Conservation (phyloP, 768 basidiomycete species). For the Basidioascus undulatus region DNA sequence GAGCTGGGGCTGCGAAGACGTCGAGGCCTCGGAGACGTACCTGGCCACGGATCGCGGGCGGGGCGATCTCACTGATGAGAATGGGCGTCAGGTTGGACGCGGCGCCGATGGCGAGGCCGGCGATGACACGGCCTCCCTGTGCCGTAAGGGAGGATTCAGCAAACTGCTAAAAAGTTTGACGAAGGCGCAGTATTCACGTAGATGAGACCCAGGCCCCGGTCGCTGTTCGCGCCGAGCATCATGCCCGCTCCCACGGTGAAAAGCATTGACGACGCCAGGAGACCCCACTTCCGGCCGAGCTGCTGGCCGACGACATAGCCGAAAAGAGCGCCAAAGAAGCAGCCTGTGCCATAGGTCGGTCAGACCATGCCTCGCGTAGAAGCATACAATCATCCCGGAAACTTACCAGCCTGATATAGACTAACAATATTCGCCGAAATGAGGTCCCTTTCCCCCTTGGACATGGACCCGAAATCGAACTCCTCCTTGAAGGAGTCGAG, state of each 20-base stretch:
- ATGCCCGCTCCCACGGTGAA: constrained; percentile 24
- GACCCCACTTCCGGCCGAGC: constrained; percentile 20
- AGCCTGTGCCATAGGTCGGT: no score
- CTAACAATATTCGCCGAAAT: constrained; percentile 25
- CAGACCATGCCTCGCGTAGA: no score
- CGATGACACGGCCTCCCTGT: constrained; percentile 18
- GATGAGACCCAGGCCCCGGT: constrained; percentile 14
- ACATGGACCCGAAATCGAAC: constrained; percentile 20
- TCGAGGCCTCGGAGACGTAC: no score
- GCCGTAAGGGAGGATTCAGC: background rate
- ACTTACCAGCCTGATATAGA: constrained; percentile 24
- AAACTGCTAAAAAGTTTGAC: background rate
- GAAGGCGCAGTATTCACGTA: constrained; percentile 18
- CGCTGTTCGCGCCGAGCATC: constrained; percentile 13
- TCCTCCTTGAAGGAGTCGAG: constrained; percentile 21
- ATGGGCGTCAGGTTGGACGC: constrained; percentile 19
- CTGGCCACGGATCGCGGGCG: constrained; percentile 24
- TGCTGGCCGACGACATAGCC: constrained; percentile 22
- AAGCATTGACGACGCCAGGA: constrained; percentile 14
- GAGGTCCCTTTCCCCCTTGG: constrained; percentile 16
- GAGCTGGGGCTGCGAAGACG: no score
- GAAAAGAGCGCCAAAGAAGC: constrained; percentile 23
- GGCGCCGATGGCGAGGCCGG: constrained; percentile 23
- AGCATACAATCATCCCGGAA: no score
- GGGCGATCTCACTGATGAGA: constrained; percentile 27